A percentile compares a stretch with the other conserved stretches of the same genome.
Evolutionary conservation across 768 basidiomycete genomes (phyloP).

Genomic region (Suillus variegatus): DNA sequence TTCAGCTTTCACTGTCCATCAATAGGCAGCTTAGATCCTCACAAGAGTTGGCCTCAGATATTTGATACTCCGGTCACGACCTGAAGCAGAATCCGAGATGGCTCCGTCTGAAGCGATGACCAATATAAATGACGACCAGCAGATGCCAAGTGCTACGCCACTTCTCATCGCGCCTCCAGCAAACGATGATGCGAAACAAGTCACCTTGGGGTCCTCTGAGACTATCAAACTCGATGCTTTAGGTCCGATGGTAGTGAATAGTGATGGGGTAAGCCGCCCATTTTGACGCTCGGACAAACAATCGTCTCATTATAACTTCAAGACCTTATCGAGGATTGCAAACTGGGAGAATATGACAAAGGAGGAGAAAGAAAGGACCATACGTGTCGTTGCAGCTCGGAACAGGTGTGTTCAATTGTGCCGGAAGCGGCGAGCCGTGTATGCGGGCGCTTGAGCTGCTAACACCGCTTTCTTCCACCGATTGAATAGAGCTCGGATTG

Average conservation of each 20-base stretch:
- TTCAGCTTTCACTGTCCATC: too few species aligned
- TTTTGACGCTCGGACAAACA: neutral
- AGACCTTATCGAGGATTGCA: slow-evolving; percentile 67
- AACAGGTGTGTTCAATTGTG: slow-evolving; percentile 41
- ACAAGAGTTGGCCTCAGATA: neutral
- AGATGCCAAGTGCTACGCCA: neutral
- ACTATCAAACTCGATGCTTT: slow-evolving; percentile 56
- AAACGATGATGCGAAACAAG: slow-evolving; percentile 13
- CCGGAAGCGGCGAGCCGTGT: neutral
- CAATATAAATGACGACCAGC: neutral
- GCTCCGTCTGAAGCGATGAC: neutral
- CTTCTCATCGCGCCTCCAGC: slow-evolving; percentile 15
- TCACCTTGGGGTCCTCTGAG: slow-evolving; percentile 19
- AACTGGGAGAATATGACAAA: slow-evolving; percentile 65
- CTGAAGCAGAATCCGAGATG: neutral
- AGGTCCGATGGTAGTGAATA: slow-evolving; percentile 70
- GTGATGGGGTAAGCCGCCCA: slow-evolving; percentile 52
- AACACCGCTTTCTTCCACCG: neutral
- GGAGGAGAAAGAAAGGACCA: slow-evolving; percentile 55
- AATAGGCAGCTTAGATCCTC: neutral
- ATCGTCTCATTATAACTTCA: neutral
- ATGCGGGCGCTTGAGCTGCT: neutral
- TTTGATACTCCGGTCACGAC: neutral
- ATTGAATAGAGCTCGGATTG: neutral
- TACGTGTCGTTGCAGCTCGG: slow-evolving; percentile 53